Evolutionary conservation across 768 basidiomycete species (phyloP), one percentile per base, ranked within the genome.

Genomic region (Mrakia gelida): DNA sequence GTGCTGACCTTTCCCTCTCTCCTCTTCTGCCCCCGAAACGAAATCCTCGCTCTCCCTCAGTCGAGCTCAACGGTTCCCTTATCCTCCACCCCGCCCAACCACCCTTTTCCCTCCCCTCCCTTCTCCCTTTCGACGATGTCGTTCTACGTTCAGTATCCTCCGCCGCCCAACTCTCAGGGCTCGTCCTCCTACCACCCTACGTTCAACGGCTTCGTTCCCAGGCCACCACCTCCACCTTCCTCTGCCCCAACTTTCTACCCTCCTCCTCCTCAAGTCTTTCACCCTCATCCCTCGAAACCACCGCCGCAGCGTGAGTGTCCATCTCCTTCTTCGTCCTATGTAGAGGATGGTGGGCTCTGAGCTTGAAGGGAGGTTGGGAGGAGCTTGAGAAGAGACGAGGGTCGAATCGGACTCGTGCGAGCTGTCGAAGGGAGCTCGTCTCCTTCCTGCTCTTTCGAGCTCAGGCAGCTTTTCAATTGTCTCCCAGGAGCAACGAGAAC

Each of bases 361-460:
- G 45, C 49, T 1, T 2, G 7, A 52, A 7, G 45, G 54, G 23
- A 16, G 13, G 11, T 18, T n/a, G 7, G 54, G 7, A 28, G 59
- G 54, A 56, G 26, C 23, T 26, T 59, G 13, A n/a, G 30, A 30
- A 34, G 63, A 38, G 30, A 23, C 32, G 15, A 23, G 30, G 65
- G 34, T 26, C 32, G 21, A 70, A 70, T 38, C 67, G 67, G 38
- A 70, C 67, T 70, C 67, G 67, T 70, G 67, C 67, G 67, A 43
- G 67, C 34, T 41, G 26, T 70, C 67, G 15, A 45, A 45, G 45
- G 45, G 15, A 8, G 28, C 30, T 30, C 26, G 7, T 26, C 4
- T 38, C 32, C 28, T 18, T 59, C 28, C 26, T 28, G 28, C n/a
- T 18, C 18, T 10, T 28, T 23, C 54, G 21, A 59, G 59, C 59